Evolutionary conservation across 179 eudicot genomes (phyloP).

Genomic region (Beta macrorhiza): DNA sequence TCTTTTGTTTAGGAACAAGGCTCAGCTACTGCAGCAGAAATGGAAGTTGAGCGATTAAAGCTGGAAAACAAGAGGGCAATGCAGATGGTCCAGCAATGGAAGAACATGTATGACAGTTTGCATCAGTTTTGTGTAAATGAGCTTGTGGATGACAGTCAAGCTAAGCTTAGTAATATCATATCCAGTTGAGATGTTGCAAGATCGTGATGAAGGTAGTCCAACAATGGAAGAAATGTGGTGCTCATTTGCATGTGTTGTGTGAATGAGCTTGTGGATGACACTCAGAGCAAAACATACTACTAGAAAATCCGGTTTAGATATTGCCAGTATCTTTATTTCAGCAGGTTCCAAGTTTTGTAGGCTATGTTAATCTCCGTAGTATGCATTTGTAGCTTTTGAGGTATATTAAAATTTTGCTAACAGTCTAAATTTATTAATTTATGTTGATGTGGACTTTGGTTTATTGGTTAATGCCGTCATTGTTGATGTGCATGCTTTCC

Average conservation of each 20-base stretch:
- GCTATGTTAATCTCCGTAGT: not conserved
- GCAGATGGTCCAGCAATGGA: constrained; percentile 67
- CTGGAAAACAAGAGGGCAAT: constrained; percentile 49
- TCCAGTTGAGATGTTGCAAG: not conserved
- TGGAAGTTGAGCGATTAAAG: constrained; percentile 73
- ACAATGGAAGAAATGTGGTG: not conserved
- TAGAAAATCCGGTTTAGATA: not conserved
- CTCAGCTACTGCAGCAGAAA: constrained; percentile 71
- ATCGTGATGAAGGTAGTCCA: not conserved
- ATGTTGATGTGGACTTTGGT: too few relatives aligned
- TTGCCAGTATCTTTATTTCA: not conserved
- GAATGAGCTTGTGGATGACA: not conserved
- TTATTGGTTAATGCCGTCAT: too few relatives aligned
- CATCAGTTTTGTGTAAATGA: constrained; percentile 66
- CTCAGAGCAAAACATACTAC: not conserved
- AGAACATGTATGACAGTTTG: constrained; percentile 57
- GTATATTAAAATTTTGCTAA: not conserved
- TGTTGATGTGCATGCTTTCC: too few relatives aligned
- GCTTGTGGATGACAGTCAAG: constrained; percentile 51
- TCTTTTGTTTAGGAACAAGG: constrained; percentile 65
- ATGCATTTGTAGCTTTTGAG: not conserved
- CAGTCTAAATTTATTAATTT: too few relatives aligned
- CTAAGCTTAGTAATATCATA: not conserved
- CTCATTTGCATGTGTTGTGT: not conserved
- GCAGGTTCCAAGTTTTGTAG: constrained; percentile 1